These are phyloP conservation scores for Backusella circina DNA, from an alignment of 192 early-diverging fungal genomes.

Conservation along the genomic window DNA sequence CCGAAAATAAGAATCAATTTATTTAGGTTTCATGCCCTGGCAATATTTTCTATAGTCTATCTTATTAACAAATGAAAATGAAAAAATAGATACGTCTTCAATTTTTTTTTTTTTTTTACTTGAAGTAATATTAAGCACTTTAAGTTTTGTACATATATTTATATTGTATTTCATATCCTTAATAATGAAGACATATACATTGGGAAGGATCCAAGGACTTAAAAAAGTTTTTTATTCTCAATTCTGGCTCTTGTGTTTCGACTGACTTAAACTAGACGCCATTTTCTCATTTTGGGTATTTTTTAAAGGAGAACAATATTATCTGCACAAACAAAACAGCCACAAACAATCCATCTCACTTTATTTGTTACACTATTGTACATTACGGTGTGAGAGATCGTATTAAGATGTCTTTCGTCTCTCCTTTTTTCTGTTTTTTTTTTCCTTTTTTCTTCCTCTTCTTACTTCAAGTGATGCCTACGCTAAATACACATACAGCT, in stretches of 20 bases:
- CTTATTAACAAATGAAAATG: background rate
- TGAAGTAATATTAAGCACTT: too few relatives aligned
- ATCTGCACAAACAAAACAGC: background rate
- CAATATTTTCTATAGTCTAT: background rate
- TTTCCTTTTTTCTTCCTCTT: background rate
- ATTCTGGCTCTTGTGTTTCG: too few relatives aligned
- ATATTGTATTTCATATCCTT: too few relatives aligned
- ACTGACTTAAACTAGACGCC: too few relatives aligned
- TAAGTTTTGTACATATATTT: too few relatives aligned
- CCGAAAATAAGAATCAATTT: conserved; percentile 12
- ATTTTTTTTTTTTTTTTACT: too few relatives aligned
- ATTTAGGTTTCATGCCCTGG: conserved; percentile 13
- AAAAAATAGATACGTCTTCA: too few relatives aligned
- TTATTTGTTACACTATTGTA: background rate
- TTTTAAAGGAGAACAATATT: background rate
- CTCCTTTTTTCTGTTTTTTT: background rate
- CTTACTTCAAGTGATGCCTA: background rate
- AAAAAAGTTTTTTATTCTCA: too few relatives aligned
- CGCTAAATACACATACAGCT: background rate
- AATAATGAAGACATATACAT: too few relatives aligned
- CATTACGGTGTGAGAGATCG: background rate
- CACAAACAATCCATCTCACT: background rate
- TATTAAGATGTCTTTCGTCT: background rate
- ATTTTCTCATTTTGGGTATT: too few relatives aligned
- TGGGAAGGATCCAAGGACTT: too few relatives aligned